Percentiles rank a stretch among this genome's conserved stretches.
phyloP scores from a whole-genome alignment of 352 stramenopile genomes.

The Globisporangium rhizosaccharum region DNA sequence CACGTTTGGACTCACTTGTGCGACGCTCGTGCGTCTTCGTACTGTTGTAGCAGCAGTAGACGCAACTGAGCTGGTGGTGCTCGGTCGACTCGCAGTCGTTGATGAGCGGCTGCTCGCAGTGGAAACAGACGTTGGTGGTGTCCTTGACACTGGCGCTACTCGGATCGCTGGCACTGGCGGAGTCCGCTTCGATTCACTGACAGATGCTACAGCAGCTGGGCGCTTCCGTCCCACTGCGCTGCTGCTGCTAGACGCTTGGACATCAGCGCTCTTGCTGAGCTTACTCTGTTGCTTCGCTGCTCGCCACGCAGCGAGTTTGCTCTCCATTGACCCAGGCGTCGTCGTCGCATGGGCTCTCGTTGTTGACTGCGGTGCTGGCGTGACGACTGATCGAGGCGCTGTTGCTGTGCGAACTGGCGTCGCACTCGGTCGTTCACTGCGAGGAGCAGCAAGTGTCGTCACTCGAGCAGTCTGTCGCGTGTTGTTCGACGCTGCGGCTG shows the following conservation, averaged over 20 bases:
- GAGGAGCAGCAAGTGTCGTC: too few species aligned
- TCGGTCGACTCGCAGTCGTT: too few species aligned
- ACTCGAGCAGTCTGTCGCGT: too few species aligned
- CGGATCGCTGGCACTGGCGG: not conserved
- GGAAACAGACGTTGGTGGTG: not conserved
- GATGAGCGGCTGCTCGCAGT: too few species aligned
- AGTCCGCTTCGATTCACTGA: too few species aligned
- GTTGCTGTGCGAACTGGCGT: too few species aligned
- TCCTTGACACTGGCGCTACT: not conserved
- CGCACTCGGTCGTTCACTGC: too few species aligned
- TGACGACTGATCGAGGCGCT: too few species aligned
- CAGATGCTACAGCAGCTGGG: not conserved
- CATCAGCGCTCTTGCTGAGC: not conserved
- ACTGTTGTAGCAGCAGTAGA: not conserved
- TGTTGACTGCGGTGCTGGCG: conserved; percentile 15
- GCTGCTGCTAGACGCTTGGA: not conserved
- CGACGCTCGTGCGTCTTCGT: not conserved
- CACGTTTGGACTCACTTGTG: too few species aligned
- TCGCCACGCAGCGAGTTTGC: conserved; percentile 11
- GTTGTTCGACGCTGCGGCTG: too few species aligned
- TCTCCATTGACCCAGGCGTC: conserved; percentile 10
- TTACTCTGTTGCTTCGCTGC: conserved; percentile 2
- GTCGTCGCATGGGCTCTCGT: not conserved
- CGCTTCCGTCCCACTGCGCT: not conserved
- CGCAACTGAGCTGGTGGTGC: not conserved